A percentile compares a stretch with the other conserved stretches of the same genome.
Conservation (phyloP, 2,329 filamentous ascomycete species). For the Sordariomycetes sp. region DNA sequence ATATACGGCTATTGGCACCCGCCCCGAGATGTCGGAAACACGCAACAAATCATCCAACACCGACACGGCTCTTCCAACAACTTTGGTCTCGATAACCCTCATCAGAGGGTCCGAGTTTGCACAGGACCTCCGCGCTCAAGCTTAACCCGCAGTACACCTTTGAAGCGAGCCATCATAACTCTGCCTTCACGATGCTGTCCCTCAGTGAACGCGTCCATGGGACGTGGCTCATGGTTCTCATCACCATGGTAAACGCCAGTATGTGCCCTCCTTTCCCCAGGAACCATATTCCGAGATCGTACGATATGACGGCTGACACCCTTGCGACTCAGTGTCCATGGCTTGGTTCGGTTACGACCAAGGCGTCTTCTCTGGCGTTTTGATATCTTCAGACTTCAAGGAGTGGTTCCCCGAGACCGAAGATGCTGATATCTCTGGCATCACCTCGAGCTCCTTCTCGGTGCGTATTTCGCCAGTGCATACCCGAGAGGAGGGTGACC, state of each 20-base stretch:
- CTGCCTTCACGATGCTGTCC: background rate
- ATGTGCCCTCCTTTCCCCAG: background rate
- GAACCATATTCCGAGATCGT: background rate
- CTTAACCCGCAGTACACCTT: background rate
- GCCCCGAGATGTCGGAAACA: background rate
- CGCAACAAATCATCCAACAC: background rate
- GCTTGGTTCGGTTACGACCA: constrained; percentile 21
- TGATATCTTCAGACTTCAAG: constrained; percentile 25
- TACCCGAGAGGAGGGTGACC: background rate
- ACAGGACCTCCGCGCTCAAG: too few species aligned
- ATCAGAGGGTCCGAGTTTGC: background rate
- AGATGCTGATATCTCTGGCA: constrained; percentile 25
- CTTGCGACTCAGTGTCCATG: constrained; percentile 9
- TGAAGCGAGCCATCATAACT: background rate
- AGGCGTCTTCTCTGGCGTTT: constrained; percentile 27
- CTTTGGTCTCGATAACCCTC: background rate
- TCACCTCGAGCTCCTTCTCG: constrained; percentile 28
- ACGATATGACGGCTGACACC: background rate
- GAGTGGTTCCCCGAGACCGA: constrained; percentile 20
- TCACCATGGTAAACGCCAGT: constrained; percentile 14
- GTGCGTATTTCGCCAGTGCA: constrained; percentile 10
- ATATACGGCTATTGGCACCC: background rate
- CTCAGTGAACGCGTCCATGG: constrained; percentile 9
- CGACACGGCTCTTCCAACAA: background rate
- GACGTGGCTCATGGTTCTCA: constrained; percentile 10